Percentiles rank a stretch among this genome's conserved stretches.
Conservation (phyloP, 75 land plant genomes). For the Adiantum capillusveneris region DNA sequence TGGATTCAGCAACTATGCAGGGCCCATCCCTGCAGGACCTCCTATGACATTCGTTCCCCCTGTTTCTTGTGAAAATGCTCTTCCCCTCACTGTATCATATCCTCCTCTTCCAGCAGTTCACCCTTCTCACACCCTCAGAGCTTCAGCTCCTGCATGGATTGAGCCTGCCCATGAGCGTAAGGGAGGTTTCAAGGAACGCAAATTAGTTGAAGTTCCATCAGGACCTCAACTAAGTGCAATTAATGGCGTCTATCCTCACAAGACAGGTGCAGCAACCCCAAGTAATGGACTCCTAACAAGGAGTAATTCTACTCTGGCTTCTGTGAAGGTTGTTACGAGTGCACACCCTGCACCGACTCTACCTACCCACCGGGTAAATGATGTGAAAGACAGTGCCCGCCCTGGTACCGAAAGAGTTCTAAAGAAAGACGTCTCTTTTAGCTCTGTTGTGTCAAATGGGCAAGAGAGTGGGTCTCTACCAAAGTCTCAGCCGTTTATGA, state of each 20-base stretch:
- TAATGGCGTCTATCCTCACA: neutral
- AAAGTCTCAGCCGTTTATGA: neutral
- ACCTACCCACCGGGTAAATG: neutral
- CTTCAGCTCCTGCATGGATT: slow-evolving; percentile 3
- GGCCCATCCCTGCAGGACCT: neutral
- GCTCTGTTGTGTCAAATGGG: neutral
- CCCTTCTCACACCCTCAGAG: neutral
- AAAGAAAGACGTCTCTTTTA: neutral
- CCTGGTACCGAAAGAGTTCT: neutral
- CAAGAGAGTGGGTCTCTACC: neutral
- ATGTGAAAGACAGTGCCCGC: neutral
- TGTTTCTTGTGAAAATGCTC: neutral
- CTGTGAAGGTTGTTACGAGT: neutral
- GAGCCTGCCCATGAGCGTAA: neutral
- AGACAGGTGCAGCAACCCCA: neutral
- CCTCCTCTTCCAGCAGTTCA: neutral
- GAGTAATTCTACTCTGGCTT: neutral
- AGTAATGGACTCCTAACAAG: neutral
- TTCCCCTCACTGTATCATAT: neutral
- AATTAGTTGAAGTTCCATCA: too few relatives aligned
- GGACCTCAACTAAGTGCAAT: neutral
- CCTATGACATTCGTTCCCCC: too few relatives aligned
- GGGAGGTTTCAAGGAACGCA: neutral
- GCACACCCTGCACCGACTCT: neutral
- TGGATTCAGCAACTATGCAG: neutral